Conservation (phyloP, 495 filamentous ascomycete species). For the Neohortaea acidophila region DNA sequence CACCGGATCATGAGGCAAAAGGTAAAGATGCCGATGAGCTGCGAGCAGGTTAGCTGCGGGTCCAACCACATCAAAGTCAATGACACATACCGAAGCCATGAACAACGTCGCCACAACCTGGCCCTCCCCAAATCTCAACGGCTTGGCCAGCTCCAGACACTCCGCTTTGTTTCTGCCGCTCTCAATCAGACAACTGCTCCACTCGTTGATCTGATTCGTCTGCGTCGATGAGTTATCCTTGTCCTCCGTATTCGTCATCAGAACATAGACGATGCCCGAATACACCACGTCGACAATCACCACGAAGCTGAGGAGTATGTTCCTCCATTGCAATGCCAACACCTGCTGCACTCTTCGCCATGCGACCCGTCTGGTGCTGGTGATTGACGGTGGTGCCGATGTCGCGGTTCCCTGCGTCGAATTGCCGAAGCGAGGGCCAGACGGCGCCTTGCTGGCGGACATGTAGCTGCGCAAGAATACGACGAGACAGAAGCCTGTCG, state of each 20-base stretch:
- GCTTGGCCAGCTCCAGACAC: slow-evolving; percentile 19
- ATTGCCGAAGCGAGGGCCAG: background rate
- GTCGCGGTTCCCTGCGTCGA: background rate
- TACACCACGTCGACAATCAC: slow-evolving; percentile 18
- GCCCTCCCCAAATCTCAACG: slow-evolving; percentile 13
- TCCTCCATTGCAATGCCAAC: slow-evolving; percentile 25
- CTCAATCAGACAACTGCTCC: slow-evolving; percentile 22
- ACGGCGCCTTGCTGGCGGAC: background rate
- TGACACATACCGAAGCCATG: slow-evolving; percentile 20
- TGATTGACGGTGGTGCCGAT: background rate
- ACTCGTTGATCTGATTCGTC: slow-evolving; percentile 8
- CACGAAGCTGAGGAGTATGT: slow-evolving; percentile 20
- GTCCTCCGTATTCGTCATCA: slow-evolving; percentile 17
- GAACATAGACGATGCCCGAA: slow-evolving; percentile 24
- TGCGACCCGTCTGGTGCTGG: background rate
- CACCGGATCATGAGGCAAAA: slow-evolving; percentile 26
- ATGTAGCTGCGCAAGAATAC: slow-evolving; percentile 16
- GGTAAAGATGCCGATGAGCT: slow-evolving; percentile 25
- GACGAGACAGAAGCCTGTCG: slow-evolving; percentile 23
- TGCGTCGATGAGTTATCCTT: slow-evolving; percentile 12
- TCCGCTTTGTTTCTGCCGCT: slow-evolving; percentile 21
- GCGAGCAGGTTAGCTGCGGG: background rate
- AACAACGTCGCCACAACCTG: slow-evolving; percentile 19
- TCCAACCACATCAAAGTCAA: background rate
- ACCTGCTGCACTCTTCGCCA: slow-evolving; percentile 22